Evolutionary conservation across 1,284 basidiomycete genomes (phyloP).

Genomic region (Ceratobasidium sp.): DNA sequence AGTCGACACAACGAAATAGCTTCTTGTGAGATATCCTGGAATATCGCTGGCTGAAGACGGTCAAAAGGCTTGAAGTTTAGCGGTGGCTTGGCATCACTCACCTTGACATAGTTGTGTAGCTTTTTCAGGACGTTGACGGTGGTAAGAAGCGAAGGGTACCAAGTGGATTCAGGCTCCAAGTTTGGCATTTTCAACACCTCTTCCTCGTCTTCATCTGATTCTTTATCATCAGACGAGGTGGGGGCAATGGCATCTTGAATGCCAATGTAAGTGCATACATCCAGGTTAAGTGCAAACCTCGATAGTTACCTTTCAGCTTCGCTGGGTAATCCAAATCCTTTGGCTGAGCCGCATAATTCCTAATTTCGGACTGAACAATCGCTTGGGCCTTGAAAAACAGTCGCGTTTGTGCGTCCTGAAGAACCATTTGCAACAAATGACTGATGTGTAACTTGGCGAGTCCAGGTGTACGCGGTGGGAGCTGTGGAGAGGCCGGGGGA

Average conservation of each 20-base stretch:
- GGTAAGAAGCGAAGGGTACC: constrained; percentile 86
- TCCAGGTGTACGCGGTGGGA: constrained; percentile 46
- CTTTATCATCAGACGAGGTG: constrained; percentile 41
- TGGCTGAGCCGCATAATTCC: constrained; percentile 75
- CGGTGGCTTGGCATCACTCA: constrained; percentile 51
- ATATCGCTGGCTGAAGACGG: constrained; percentile 75
- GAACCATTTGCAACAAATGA: constrained; percentile 81
- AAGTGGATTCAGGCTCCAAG: constrained; percentile 76
- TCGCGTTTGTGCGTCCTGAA: constrained; percentile 93
- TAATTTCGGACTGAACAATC: constrained; percentile 84
- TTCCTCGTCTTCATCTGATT: constrained; percentile 50
- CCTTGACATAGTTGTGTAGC: constrained; percentile 89
- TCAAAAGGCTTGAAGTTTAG: constrained; percentile 28
- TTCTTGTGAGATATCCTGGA: constrained; percentile 92
- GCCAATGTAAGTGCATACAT: background rate
- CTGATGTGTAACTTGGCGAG: constrained; percentile 65
- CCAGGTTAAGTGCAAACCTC: background rate
- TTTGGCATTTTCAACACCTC: constrained; percentile 74
- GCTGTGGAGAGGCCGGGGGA: constrained; percentile 23
- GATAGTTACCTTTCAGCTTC: constrained; percentile 65
- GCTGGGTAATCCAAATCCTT: constrained; percentile 87
- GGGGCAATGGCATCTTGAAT: constrained; percentile 8
- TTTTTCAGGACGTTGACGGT: constrained; percentile 89
- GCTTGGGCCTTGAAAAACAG: constrained; percentile 93
- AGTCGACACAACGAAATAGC: constrained; percentile 80